Evolutionary conservation across 305 asterid genomes (phyloP).

Genomic region (Stenogyne calaminthoides): DNA sequence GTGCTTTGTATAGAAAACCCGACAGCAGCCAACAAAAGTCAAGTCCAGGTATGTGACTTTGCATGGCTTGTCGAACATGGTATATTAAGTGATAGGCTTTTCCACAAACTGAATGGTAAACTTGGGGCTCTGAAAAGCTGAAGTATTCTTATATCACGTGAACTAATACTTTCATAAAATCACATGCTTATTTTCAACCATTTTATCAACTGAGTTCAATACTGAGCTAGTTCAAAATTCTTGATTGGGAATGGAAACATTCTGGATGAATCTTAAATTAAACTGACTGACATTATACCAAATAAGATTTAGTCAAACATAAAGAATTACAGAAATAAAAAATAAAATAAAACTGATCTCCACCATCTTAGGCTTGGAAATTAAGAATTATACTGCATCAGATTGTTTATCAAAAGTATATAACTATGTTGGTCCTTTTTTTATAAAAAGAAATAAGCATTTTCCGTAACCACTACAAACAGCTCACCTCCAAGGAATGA

Average conservation of each 20-base stretch:
- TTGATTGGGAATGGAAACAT: conserved; percentile 4
- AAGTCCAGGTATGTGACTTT: conserved; percentile 2
- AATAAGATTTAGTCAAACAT: neutral
- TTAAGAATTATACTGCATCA: neutral
- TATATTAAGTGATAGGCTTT: conserved; percentile 4
- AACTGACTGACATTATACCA: neutral
- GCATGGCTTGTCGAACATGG: neutral
- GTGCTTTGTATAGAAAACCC: neutral
- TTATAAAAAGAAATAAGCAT: neutral
- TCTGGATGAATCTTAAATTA: neutral
- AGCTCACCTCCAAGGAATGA: conserved; percentile 92
- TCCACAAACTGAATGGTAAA: conserved; percentile 6
- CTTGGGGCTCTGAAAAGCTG: conserved; percentile 1
- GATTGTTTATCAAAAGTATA: conserved; percentile 2
- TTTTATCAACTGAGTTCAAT: neutral
- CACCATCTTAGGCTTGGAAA: conserved; percentile 21
- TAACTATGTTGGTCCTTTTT: neutral
- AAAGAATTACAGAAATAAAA: neutral
- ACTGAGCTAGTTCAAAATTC: conserved; percentile 3
- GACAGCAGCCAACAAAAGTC: neutral
- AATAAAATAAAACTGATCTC: neutral
- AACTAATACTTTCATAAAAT: neutral
- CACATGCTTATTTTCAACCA: neutral
- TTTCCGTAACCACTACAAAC: conserved; percentile 24
- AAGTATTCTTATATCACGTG: neutral